phyloP scores from a whole-genome alignment of 164 flowering plant species.

The Aristolochia californica region DNA sequence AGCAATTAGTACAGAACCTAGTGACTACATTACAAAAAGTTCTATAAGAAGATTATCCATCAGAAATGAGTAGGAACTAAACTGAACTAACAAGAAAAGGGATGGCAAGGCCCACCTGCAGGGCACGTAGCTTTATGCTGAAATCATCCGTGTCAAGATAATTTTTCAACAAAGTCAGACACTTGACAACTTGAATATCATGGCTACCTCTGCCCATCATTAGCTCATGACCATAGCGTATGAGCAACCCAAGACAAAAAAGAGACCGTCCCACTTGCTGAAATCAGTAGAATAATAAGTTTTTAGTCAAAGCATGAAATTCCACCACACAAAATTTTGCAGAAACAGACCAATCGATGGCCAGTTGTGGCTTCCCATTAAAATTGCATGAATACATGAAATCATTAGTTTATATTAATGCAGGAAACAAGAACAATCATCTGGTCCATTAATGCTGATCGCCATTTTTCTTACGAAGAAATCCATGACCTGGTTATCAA shows the following conservation, averaged over 20 bases:
- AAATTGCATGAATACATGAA: no score
- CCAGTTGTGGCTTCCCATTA: not conserved
- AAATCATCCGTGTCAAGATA: constrained; percentile 66
- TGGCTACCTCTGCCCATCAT: constrained; percentile 23
- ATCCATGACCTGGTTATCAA: no score
- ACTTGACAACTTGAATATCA: constrained; percentile 31
- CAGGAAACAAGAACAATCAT: no score
- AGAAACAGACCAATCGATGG: not conserved
- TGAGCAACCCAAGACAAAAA: constrained; percentile 85
- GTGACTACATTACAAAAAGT: constrained; percentile 38
- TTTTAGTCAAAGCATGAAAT: constrained; percentile 1
- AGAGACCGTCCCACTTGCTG: constrained; percentile 84
- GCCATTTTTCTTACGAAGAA: no score
- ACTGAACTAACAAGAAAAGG: not conserved
- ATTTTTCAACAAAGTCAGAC: constrained; percentile 54
- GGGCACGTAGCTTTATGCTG: constrained; percentile 58
- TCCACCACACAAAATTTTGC: not conserved
- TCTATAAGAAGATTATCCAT: not conserved
- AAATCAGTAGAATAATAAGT: constrained; percentile 4
- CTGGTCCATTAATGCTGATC: no score
- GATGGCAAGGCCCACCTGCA: constrained; percentile 46
- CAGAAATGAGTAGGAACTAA: no score
- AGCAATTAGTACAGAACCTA: constrained; percentile 79
- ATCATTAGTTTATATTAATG: no score
- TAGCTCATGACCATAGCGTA: constrained; percentile 76